Evolutionary conservation across 129 eudicot genomes (phyloP).

Genomic region (Ambrosia artemisiifolia): DNA sequence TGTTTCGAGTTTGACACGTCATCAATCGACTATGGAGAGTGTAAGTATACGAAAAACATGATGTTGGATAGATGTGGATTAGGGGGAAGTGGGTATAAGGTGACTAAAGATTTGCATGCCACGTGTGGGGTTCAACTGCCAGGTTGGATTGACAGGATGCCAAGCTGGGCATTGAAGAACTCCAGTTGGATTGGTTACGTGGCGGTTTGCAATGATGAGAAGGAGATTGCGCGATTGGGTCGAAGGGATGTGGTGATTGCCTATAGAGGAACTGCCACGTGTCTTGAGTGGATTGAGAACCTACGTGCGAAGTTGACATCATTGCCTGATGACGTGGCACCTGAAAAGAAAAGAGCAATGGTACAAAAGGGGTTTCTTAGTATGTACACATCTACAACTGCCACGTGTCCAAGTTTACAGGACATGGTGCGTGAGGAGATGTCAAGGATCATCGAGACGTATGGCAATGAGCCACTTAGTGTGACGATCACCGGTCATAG

Average conservation of each 20-base stretch:
- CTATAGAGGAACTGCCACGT: conserved; percentile 75
- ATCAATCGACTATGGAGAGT: conserved; percentile 36
- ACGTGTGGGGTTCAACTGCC: conserved; percentile 69
- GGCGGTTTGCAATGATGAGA: conserved; percentile 68
- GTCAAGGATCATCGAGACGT: conserved; percentile 33
- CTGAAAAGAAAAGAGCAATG: conserved; percentile 41
- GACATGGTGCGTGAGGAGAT: conserved; percentile 60
- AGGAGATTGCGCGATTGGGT: conserved; percentile 68
- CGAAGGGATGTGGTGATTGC: conserved; percentile 88
- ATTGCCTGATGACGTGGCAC: conserved; percentile 45
- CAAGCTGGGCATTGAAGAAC: conserved; percentile 33
- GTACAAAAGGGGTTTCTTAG: conserved; percentile 79
- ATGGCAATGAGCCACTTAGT: conserved; percentile 64
- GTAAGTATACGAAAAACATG: conserved; percentile 29
- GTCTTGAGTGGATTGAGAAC: conserved; percentile 80
- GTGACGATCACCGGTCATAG: conserved; percentile 83
- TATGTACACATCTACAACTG: conserved; percentile 60
- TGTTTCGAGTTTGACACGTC: conserved; percentile 67
- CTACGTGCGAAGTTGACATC: conserved; percentile 54
- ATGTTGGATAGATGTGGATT: conserved; percentile 59
- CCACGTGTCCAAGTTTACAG: conserved; percentile 46
- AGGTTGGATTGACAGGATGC: conserved; percentile 40
- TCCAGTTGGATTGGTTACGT: conserved; percentile 88
- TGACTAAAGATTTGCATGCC: conserved; percentile 59
- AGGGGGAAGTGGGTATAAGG: conserved; percentile 52